Percentiles rank a stretch among this genome's conserved stretches.
phyloP scores from a whole-genome alignment of 2,329 filamentous ascomycete genomes.

The Macrophomina tecta region DNA sequence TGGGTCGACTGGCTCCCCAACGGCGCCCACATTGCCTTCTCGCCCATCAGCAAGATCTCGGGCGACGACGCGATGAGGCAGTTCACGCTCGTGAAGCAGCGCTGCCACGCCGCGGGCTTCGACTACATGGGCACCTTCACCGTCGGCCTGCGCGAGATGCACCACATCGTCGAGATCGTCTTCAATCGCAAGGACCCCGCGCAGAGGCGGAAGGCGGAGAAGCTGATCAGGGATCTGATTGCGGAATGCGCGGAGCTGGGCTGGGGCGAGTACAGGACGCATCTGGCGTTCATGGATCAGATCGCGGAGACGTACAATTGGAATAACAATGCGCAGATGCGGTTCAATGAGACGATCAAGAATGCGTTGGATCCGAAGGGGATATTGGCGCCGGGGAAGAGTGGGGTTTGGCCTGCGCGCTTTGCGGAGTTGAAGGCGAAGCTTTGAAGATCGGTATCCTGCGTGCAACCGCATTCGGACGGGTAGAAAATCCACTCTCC shows the following conservation, averaged over 20 bases:
- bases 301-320: slow-evolving; percentile 55
- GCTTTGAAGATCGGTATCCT: neutral
- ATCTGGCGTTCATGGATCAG: slow-evolving; percentile 56
- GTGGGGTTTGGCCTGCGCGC: slow-evolving; percentile 34
- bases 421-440: slow-evolving; percentile 8
- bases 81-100: slow-evolving; percentile 39
- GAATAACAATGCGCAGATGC: slow-evolving; percentile 51
- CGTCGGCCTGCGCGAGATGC: slow-evolving; percentile 51
- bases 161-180: slow-evolving; percentile 45
- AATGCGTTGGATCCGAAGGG: slow-evolving; percentile 52
- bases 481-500: neutral
- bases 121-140: slow-evolving; percentile 37
- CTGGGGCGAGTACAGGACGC: slow-evolving; percentile 56
- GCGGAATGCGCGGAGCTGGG: slow-evolving; percentile 49
- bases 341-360: slow-evolving; percentile 54
- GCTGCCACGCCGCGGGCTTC: slow-evolving; percentile 34
- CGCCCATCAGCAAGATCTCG: slow-evolving; percentile 53
- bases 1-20: slow-evolving; percentile 51
- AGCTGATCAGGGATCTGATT: slow-evolving; percentile 40
- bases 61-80: slow-evolving; percentile 50
- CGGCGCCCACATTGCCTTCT: slow-evolving; percentile 53
- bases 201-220: slow-evolving; percentile 35
- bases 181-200: slow-evolving; percentile 38
- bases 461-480: too few relatives aligned
- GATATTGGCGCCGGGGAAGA: slow-evolving; percentile 37